Conservation (phyloP, 495 filamentous ascomycete genomes). For the Recurvomyces mirabilis region DNA sequence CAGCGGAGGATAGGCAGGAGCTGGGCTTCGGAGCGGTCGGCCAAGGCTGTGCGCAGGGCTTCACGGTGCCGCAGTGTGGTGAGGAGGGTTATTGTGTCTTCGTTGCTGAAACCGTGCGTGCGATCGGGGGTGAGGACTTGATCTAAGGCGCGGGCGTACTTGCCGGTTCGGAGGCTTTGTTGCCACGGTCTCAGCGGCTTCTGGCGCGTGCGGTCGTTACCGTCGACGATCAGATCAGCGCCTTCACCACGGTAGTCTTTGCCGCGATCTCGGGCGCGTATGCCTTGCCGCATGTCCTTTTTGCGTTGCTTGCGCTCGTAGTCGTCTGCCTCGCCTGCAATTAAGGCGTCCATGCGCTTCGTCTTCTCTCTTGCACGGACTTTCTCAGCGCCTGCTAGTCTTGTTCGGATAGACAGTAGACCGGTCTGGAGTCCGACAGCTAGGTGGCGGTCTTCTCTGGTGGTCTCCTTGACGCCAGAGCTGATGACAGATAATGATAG, state of each 20-base stretch:
- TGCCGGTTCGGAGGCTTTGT: slow-evolving; percentile 60
- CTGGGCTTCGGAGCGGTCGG: slow-evolving; percentile 56
- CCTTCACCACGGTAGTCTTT: slow-evolving; percentile 77
- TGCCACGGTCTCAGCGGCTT: slow-evolving; percentile 71
- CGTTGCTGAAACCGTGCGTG: slow-evolving; percentile 7
- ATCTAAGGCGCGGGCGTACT: slow-evolving; percentile 69
- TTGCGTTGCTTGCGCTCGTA: slow-evolving; percentile 55
- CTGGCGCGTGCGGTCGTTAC: slow-evolving; percentile 43
- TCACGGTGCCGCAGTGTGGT: slow-evolving; percentile 78
- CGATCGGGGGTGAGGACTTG: slow-evolving; percentile 44
- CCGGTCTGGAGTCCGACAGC: slow-evolving; percentile 91
- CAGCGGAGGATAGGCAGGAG: slow-evolving; percentile 76
- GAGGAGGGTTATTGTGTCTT: slow-evolving; percentile 55
- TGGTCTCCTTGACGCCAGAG: slow-evolving; percentile 38
- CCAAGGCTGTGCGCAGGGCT: slow-evolving; percentile 69
- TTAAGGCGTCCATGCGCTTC: slow-evolving; percentile 74
- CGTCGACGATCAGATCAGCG: slow-evolving; percentile 76
- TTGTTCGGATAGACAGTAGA: slow-evolving; percentile 73
- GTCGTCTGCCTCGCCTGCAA: slow-evolving; percentile 63
- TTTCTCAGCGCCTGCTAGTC: slow-evolving; percentile 72
- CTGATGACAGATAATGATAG: slow-evolving; percentile 67
- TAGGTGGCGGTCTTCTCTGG: slow-evolving; percentile 71
- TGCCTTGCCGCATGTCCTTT: slow-evolving; percentile 39
- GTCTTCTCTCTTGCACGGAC: slow-evolving; percentile 63
- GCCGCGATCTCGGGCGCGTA: slow-evolving; percentile 40